Percentiles rank a stretch among this genome's conserved stretches.
Conservation (phyloP, 2,329 filamentous ascomycete species). For the Allantophomopsis cytisporea region DNA sequence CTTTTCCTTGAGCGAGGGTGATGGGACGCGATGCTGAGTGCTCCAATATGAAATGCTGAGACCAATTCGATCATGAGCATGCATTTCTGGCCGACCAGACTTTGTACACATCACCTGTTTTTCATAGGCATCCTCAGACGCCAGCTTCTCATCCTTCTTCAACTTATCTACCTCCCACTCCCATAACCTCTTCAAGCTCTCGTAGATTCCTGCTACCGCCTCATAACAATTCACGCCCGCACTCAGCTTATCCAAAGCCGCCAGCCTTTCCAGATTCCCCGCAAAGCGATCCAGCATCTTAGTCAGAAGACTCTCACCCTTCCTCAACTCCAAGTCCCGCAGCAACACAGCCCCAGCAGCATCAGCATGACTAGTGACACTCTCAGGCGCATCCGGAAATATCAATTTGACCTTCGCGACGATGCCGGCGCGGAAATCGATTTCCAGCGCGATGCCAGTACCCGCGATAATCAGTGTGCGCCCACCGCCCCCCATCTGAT, state of each 20-base stretch:
- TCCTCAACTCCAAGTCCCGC: conserved; percentile 43
- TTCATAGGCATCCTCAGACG: conserved; percentile 24
- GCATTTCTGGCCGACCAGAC: conserved; percentile 60
- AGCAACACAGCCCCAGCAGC: conserved; percentile 53
- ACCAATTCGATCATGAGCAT: conserved; percentile 52
- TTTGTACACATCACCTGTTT: conserved; percentile 42
- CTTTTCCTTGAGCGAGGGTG: conserved; percentile 23
- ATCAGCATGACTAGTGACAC: conserved; percentile 44
- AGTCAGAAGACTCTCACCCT: conserved; percentile 50
- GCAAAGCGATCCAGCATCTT: conserved; percentile 60
- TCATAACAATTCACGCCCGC: conserved; percentile 63
- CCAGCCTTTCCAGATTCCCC: conserved; percentile 55
- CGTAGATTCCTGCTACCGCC: conserved; percentile 60
- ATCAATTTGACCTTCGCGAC: conserved; percentile 48
- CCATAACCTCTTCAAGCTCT: conserved; percentile 55
- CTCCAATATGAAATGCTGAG: conserved; percentile 70
- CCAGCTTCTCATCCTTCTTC: conserved; percentile 30
- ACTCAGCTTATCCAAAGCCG: conserved; percentile 59
- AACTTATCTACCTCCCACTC: conserved; percentile 53
- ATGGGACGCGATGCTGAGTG: conserved; percentile 36
- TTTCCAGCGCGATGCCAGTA: conserved; percentile 44
- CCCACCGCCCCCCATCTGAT: conserved; percentile 31
- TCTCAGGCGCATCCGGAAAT: conserved; percentile 44
- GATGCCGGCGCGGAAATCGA: conserved; percentile 45
- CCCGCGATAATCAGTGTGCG: conserved; percentile 48